phyloP scores from a whole-genome alignment of 306 rosid genomes.

The Trifolium repens region DNA sequence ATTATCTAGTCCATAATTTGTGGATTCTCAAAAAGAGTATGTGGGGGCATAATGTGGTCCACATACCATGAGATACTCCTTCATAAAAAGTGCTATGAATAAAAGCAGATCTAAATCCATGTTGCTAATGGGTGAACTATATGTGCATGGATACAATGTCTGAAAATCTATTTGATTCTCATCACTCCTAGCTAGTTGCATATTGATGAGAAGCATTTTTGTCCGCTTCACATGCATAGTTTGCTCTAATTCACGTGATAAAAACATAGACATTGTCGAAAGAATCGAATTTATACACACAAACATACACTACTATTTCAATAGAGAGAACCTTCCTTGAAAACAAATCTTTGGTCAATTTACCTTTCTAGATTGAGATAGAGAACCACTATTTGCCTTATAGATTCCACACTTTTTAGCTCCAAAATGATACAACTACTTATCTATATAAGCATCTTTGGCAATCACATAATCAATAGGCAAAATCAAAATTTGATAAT shows the following conservation, averaged over 20 bases:
- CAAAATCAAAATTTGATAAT: not conserved
- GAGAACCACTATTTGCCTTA: slow-evolving; percentile 28
- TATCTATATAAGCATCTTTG: slow-evolving; percentile 35
- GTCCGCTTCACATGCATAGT: slow-evolving; percentile 9
- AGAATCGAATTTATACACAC: slow-evolving; percentile 55
- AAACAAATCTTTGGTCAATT: slow-evolving; percentile 59
- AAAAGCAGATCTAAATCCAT: no score
- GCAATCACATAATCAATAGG: not conserved
- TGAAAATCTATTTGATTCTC: not conserved
- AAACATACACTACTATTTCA: slow-evolving; percentile 34
- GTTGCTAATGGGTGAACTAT: not conserved
- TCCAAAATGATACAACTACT: not conserved
- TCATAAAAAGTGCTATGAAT: no score
- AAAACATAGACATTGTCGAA: slow-evolving; percentile 53
- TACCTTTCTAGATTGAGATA: slow-evolving; percentile 45
- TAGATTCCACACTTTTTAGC: slow-evolving; percentile 19
- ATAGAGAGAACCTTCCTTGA: slow-evolving; percentile 43
- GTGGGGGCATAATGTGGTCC: no score
- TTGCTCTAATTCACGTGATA: slow-evolving; percentile 27
- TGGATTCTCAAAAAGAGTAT: no score
- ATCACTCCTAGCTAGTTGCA: slow-evolving; percentile 40
- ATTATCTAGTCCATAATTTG: no score
- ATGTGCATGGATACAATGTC: slow-evolving; percentile 20
- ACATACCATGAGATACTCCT: no score
- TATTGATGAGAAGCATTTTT: slow-evolving; percentile 28